Evolutionary conservation across 441 rosid species (phyloP).

Genomic region (Populus hybrid): DNA sequence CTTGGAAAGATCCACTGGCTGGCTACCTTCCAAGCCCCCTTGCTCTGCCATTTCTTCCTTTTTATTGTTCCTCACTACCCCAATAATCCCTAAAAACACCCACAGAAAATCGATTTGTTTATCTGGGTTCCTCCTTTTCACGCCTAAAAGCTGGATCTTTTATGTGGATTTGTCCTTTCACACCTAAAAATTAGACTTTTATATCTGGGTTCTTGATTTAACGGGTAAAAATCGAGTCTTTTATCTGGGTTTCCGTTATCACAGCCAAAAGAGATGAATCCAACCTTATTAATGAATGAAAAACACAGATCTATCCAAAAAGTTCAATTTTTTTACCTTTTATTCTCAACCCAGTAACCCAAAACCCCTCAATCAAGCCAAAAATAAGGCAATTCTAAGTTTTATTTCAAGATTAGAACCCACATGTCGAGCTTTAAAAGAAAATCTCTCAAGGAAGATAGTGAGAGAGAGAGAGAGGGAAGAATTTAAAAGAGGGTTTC

Average conservation of each 20-base stretch:
- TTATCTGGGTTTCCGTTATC: background rate
- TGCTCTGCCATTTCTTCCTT: conserved; percentile 64
- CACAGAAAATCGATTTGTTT: background rate
- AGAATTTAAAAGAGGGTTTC: conserved; percentile 27
- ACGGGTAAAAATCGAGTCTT: background rate
- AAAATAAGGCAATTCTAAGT: background rate
- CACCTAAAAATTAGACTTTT: no score
- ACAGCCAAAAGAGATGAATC: background rate
- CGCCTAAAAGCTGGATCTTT: background rate
- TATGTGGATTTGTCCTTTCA: background rate
- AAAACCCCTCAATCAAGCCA: no score
- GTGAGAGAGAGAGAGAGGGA: conserved; percentile 4
- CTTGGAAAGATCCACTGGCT: conserved; percentile 82
- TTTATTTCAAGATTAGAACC: background rate
- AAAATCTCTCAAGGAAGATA: background rate
- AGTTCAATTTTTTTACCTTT: background rate
- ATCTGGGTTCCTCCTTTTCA: background rate
- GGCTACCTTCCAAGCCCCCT: conserved; percentile 74
- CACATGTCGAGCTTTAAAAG: background rate
- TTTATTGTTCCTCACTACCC: conserved; percentile 1
- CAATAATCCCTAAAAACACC: background rate
- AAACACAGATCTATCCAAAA: conserved; percentile 1
- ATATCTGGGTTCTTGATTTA: background rate
- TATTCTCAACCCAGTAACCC: background rate
- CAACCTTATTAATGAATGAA: background rate